Evolutionary conservation across 257 asterid genomes (phyloP).

Genomic region (Przewalskia tangutica): DNA sequence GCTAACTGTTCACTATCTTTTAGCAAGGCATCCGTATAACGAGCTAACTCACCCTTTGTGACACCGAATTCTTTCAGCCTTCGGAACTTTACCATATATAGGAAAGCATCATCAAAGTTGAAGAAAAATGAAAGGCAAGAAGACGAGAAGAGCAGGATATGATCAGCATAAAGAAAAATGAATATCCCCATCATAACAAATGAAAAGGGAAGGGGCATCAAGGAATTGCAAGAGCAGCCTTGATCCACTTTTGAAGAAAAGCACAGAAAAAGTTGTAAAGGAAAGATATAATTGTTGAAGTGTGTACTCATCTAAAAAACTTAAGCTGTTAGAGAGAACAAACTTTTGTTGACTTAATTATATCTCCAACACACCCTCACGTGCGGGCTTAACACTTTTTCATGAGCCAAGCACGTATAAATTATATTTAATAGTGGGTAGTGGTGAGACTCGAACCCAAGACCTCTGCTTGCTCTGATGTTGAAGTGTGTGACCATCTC

Average conservation of each 20-base stretch:
- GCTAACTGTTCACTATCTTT: conserved; percentile 98
- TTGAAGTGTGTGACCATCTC: neutral
- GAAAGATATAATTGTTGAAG: neutral
- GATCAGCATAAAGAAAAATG: neutral
- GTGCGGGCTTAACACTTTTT: neutral
- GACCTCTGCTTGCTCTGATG: neutral
- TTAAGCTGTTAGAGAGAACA: neutral
- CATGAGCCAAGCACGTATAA: neutral
- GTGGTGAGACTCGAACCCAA: neutral
- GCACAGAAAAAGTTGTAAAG: neutral
- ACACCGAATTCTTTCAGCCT: conserved; percentile 99
- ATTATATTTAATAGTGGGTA: neutral
- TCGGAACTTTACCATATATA: conserved; percentile 53
- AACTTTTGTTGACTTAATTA: neutral
- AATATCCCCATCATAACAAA: neutral
- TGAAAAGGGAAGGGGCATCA: neutral
- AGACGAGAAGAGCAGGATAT: neutral
- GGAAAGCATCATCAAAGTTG: neutral
- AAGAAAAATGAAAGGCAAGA: neutral
- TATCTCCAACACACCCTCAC: neutral
- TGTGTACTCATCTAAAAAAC: neutral
- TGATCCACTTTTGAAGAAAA: neutral
- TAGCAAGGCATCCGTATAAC: conserved; percentile 86
- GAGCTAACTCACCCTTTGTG: conserved; percentile 93
- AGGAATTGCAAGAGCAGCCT: neutral